Base-by-base conservation (phyloP, 352 stramenopile species). In the Globisporangium barbulae region DNA sequence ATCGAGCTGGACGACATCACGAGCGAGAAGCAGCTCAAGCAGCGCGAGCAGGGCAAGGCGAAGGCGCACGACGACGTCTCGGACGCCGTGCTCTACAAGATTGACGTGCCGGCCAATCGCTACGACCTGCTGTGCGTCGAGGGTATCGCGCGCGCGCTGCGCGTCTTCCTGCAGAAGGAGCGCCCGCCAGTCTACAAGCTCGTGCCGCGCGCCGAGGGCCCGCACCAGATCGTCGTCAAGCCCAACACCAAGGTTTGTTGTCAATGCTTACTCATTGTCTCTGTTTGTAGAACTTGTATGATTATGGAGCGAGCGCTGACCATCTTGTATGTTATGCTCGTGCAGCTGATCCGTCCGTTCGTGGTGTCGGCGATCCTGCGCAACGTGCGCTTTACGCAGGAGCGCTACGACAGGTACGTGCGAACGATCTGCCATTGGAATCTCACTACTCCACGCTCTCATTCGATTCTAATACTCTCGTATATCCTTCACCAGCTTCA, bases 61-160 rank as follows among this genome's bases (percentile, higher is more conserved):
- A 90, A 80, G 21, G 79, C 88, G 48, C 69, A 69, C 60, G 84
- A 83, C 61, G 72, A 68, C 25, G 71, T 78, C 63, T 89, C 79
- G 69, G 90, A 97, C 59, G 88, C 91, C 45, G 91, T 99, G 39
- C 84, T 99, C 53, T 99, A 99, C 91, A 99, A 99, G 79, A 99
- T 99, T 75, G 98, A 99, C 76, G 97, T 99, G 61, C 97, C 98
- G 0, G 98, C 98, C 31, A 99, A 99, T 79, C 85, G 97, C 63
- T 99, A 99, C 83, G 98, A 99, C 85, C 73, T 99, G 58, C 86
- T 99, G 12, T 99, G 98, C 68, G 85, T 99, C 49, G 98, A 99
- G 75, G 98, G 98, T 58, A 96, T 99, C 39, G 91, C 95, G 30
- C 88, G 97, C 55, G 94, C 97, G 41, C 76, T 99, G 15, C 83